Base-by-base conservation (phyloP, 2,329 filamentous ascomycete genomes). In the Cadophora sp. region DNA sequence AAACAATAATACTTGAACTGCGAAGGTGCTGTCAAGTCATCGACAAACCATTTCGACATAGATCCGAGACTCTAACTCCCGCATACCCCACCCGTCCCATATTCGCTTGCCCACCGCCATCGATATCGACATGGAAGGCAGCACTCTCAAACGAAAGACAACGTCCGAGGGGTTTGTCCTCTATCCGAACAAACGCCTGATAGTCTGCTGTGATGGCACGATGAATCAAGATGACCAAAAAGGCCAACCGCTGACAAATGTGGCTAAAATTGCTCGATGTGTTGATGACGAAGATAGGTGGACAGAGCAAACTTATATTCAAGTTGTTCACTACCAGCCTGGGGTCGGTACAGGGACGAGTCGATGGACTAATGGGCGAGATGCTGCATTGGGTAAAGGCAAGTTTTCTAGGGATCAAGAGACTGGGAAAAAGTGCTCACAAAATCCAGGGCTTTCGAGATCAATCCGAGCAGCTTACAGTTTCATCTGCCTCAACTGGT, bases 251-350 rank as follows among this genome's bases (percentile, higher is more conserved):
- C 24, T 65, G 0, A 69, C 68, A 12, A 70, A 70, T 31, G 65
- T 70, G 24, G 59, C 65, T 7, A 68, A 43, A 43, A 65, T 70
- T 14, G 37, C 66, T 14, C 34, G 68, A 50, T 70, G 65, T 22
- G 59, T 79, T 24, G 79, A 85, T 31, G 51, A 64, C 24, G 34
- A 46, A n/a, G 64, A 66, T 55, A 50, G 5, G 3, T 62, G 53
- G 56, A 62, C 43, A n/a, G 34, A 22, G 26, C 40, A 37, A 34
- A 62, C 48, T 4, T 55, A 50, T 43, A 24, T 46, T 31, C 86
- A 89, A 75, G 82, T 88, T 68, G 83, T 88, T 65, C 84, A 84
- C 70, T 89, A 89, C 72, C 84, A 87, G 73, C 84, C 84, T 19
- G 86, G 86, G n/a, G 84, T 88, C 26, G 86, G 86, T 19, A 86